Evolutionary conservation across 805 yeast genomes (phyloP).

Genomic region (Hanseniaspora mollemarum): DNA sequence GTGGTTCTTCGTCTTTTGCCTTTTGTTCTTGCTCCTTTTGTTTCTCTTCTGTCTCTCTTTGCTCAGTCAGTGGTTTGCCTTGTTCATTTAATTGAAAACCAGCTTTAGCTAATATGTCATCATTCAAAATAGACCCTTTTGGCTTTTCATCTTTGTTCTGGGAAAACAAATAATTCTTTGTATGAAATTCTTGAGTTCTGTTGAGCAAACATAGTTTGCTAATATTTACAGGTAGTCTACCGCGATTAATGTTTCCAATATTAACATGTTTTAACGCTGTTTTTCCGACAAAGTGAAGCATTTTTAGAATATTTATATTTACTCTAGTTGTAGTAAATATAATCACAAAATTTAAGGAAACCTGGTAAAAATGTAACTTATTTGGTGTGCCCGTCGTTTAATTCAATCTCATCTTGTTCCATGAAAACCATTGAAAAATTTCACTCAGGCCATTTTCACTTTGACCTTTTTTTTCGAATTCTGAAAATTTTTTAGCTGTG

Average conservation of each 20-base stretch:
- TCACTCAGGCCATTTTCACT: too few species aligned
- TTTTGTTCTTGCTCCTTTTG: conserved; percentile 19
- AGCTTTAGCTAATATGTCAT: conserved; percentile 70
- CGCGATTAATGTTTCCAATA: not conserved
- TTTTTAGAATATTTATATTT: not conserved
- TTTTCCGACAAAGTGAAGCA: not conserved
- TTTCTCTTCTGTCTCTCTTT: conserved; percentile 16
- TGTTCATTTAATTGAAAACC: conserved; percentile 54
- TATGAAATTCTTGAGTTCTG: conserved; percentile 1
- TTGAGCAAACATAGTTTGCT: not conserved
- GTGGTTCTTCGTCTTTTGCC: conserved; percentile 18
- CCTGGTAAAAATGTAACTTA: not conserved
- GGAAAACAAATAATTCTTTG: conserved; percentile 16
- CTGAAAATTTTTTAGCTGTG: too few species aligned
- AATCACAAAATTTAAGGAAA: not conserved
- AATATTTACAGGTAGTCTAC: not conserved
- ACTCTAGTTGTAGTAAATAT: not conserved
- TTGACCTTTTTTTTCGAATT: too few species aligned
- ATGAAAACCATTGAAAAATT: too few species aligned
- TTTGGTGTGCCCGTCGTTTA: too few species aligned
- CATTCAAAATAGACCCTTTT: conserved; percentile 57
- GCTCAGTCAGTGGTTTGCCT: conserved; percentile 17
- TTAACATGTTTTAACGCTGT: not conserved
- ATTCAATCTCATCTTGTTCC: too few species aligned
- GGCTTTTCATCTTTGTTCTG: conserved; percentile 19